Evolutionary conservation across 768 basidiomycete genomes (phyloP).

Genomic region (Megacollybia marginata): DNA sequence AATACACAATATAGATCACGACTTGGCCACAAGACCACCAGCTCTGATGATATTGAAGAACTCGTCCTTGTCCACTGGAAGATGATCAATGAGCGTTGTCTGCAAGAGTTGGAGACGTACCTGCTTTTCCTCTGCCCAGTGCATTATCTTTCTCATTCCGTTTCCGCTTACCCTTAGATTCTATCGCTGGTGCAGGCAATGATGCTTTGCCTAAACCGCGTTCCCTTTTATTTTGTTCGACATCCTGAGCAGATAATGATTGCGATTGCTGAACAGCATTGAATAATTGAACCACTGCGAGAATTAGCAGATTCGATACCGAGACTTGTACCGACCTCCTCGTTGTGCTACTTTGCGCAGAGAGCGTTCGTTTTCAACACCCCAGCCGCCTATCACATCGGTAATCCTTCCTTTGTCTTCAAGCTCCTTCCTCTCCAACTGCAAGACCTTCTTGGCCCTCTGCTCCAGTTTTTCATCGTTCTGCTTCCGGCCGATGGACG

Average conservation of each 20-base stretch:
- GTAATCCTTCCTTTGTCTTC: conserved; percentile 62
- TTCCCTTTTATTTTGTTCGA: conserved; percentile 50
- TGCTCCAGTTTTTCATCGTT: conserved; percentile 73
- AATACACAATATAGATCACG: too few relatives aligned
- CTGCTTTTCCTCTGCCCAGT: conserved; percentile 48
- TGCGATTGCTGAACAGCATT: conserved; percentile 84
- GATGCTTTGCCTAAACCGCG: conserved; percentile 72
- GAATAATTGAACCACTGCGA: conserved; percentile 74
- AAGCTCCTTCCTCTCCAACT: conserved; percentile 64
- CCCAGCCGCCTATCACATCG: conserved; percentile 86
- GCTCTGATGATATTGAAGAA: conserved; percentile 82
- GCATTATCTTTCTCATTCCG: conserved; percentile 47
- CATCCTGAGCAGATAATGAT: conserved; percentile 39
- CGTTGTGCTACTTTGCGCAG: conserved; percentile 80
- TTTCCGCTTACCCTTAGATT: conserved; percentile 35
- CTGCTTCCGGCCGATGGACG: conserved; percentile 57
- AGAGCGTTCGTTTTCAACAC: conserved; percentile 70
- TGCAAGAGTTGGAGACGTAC: conserved; percentile 36
- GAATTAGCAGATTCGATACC: neutral
- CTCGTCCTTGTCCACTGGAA: conserved; percentile 57
- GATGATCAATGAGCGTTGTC: conserved; percentile 7
- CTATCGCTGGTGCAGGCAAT: conserved; percentile 55
- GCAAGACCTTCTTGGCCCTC: conserved; percentile 65
- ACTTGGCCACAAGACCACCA: conserved; percentile 70
- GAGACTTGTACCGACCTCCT: conserved; percentile 46